phyloP scores from a whole-genome alignment of 352 stramenopile genomes.

The Pythium sukuiense region DNA sequence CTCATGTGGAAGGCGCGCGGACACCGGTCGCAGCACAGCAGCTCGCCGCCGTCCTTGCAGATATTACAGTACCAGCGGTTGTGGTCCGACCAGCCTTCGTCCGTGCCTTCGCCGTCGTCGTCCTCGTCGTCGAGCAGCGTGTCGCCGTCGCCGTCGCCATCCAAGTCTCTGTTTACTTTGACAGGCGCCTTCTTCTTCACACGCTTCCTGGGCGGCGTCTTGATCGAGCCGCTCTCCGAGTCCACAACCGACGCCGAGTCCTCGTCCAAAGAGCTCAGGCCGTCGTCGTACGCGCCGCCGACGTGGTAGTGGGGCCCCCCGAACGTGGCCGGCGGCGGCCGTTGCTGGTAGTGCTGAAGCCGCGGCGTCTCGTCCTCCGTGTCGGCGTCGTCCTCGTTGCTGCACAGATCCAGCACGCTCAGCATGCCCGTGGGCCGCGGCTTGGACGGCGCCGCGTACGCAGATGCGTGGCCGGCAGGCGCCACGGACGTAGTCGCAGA shows the following conservation, averaged over 20 bases:
- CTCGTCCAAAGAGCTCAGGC: constrained; percentile 30
- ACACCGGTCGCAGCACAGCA: constrained; percentile 92
- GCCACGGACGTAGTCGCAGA: neutral
- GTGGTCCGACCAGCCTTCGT: constrained; percentile 82
- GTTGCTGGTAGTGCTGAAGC: constrained; percentile 14
- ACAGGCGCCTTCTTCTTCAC: constrained; percentile 21
- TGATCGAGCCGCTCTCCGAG: constrained; percentile 31
- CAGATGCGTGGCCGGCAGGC: neutral
- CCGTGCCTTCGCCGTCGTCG: constrained; percentile 34
- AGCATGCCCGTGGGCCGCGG: constrained; percentile 53
- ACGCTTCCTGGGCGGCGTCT: constrained; percentile 29
- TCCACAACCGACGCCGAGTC: constrained; percentile 27
- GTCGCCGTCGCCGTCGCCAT: constrained; percentile 25
- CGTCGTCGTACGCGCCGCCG: constrained; percentile 38
- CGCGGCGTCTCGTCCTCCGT: constrained; percentile 23
- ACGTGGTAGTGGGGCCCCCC: constrained; percentile 18
- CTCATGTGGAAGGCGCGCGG: constrained; percentile 92
- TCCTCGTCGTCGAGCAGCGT: constrained; percentile 41
- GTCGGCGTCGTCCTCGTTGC: constrained; percentile 44
- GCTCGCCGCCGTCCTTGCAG: constrained; percentile 85
- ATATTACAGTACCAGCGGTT: constrained; percentile 92
- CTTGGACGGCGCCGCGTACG: neutral
- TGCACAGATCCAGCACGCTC: constrained; percentile 78
- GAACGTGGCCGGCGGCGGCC: neutral
- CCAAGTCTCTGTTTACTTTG: neutral